phyloP scores from a whole-genome alignment of 2,329 filamentous ascomycete genomes.

The Fusarium chuoi region DNA sequence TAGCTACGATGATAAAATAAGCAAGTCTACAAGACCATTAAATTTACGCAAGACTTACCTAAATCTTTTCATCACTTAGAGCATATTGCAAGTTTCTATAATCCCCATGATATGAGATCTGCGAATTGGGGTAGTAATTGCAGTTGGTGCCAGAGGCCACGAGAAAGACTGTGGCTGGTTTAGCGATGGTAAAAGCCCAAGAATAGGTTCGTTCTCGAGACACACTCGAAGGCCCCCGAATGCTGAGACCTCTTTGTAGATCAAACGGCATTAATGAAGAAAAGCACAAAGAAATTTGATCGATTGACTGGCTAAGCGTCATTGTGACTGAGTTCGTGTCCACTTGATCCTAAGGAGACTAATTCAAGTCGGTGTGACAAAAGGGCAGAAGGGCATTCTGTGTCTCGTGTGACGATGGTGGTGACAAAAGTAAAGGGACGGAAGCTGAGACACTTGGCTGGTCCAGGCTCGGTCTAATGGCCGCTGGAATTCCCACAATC shows the following conservation, averaged over 20 bases:
- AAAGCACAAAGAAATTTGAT: not conserved
- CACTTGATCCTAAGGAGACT: not conserved
- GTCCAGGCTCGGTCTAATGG: slow-evolving; percentile 8
- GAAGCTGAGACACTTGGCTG: slow-evolving; percentile 7
- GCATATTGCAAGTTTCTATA: not conserved
- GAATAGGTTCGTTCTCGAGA: not conserved
- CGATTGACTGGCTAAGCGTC: not conserved
- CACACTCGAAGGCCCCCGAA: not conserved
- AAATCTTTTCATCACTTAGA: not conserved
- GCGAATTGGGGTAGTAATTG: not conserved
- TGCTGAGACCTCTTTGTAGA: not conserved
- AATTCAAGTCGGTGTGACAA: slow-evolving; percentile 16
- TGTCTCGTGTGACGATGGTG: not conserved
- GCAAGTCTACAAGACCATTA: not conserved
- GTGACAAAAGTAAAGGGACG: not conserved
- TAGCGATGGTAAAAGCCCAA: not conserved
- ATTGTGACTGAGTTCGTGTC: not conserved
- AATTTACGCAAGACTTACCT: not conserved
- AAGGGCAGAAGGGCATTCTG: not conserved
- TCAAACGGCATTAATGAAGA: not conserved
- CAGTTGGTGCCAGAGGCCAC: not conserved
- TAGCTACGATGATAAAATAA: not conserved
- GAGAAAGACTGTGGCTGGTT: not conserved
- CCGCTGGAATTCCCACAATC: not conserved
- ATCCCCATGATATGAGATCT: not conserved